Evolutionary conservation across 495 filamentous ascomycete species (phyloP), one percentile per base, ranked within the genome.

Genomic region (Talaromyces ruber): DNA sequence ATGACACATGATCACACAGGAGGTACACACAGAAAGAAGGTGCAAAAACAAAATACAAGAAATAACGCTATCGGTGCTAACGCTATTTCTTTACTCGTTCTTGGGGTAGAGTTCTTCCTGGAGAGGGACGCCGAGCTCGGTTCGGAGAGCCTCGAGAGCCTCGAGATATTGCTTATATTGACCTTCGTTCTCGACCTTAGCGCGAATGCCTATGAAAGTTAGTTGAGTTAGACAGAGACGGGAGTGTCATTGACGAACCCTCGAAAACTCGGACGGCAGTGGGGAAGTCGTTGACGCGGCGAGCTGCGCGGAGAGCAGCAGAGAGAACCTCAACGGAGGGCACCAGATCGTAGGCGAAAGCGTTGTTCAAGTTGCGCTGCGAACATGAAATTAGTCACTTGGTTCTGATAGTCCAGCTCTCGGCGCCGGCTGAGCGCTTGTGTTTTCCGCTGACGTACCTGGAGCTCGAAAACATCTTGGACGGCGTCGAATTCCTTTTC

Each of bases 291-390:
- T 99, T 96, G 72, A 99, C 95, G 74, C 94, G 85, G 71, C 94
- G 82, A 58, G 94, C 94, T 64, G 94, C 94, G 74, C 84, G 87
- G 60, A 99, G 84, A 60, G 94, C 94, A 67, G 94, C 93, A 67
- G 85, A 83, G 76, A 97, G 86, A 72, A 99, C 95, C 68, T 91
- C 86, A 59, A 93, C 85, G 58, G 93, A 93, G 67, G 94, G 94
- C 65, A 99, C 94, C 71, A 99, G 86, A 85, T 99, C 94, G 87
- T 99, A 99, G 74, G 94, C 94, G 80, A 99, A 99, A 75, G 90
- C 92, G 81, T 99, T 99, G 88, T 99, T 99, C 67, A 99, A 84
- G 79, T 99, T 99, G 73, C 94, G 92, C 92, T 98, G 69, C 64
- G 61, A 24, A 21, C 53, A 1, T 26, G 4, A 24, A 3, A 59